Conservation (phyloP, 169 alveolate genomes). For the Plasmodium falciparum region DNA sequence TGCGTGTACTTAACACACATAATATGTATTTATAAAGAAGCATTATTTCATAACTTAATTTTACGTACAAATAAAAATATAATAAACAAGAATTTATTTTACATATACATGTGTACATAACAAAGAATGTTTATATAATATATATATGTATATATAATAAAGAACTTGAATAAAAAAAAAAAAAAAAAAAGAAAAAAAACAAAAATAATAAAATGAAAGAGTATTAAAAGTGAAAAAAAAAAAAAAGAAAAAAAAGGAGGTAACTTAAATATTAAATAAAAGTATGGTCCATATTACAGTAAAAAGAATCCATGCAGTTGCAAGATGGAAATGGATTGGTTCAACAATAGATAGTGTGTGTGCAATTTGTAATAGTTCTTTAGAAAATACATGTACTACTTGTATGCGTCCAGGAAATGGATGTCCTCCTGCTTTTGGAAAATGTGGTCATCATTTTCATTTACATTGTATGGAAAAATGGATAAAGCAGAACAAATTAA, state of each 20-base stretch:
- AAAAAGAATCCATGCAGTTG: conserved; percentile 85
- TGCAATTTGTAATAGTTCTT: conserved; percentile 86
- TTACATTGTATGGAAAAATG: conserved; percentile 89
- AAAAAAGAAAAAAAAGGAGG: neutral
- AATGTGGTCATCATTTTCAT: conserved; percentile 88
- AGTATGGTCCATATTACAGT: conserved; percentile 82
- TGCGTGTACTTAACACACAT: no score
- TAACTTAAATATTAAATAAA: neutral
- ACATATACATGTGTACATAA: no score
- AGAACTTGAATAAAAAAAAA: neutral
- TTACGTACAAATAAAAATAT: no score
- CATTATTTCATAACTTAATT: no score
- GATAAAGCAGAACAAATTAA: conserved; percentile 69
- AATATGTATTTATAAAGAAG: no score
- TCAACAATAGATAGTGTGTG: conserved; percentile 86
- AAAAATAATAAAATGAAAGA: neutral
- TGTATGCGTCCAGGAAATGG: conserved; percentile 86
- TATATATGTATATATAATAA: neutral
- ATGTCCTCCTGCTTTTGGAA: conserved; percentile 89
- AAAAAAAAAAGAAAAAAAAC: no score
- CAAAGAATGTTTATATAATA: no score
- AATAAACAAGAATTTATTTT: no score
- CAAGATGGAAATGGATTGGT: conserved; percentile 87
- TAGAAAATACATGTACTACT: conserved; percentile 86
- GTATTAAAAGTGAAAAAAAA: neutral